Conservation (phyloP, 169 alveolate genomes). For the Cryptosporidium baileyi region DNA sequence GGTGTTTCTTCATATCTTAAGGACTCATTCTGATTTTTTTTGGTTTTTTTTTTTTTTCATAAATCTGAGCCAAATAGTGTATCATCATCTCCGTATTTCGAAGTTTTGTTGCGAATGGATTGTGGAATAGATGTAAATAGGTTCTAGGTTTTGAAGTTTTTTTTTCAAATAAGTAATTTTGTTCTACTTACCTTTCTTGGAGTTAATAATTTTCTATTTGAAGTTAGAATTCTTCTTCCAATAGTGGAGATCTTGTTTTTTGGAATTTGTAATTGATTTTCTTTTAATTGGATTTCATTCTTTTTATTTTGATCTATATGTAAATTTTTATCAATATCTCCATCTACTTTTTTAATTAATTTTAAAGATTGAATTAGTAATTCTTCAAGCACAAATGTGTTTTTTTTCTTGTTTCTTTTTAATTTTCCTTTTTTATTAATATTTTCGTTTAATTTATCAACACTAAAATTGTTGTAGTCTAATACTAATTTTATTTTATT, state of each 20-base stretch:
- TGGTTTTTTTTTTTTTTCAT: neutral
- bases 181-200: conserved; percentile 66
- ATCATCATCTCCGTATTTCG: conserved; percentile 52
- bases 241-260: neutral
- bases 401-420: neutral
- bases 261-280: neutral
- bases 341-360: conserved; percentile 29
- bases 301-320: neutral
- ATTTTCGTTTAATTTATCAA: neutral
- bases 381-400: neutral
- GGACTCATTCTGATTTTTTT: neutral
- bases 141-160: neutral
- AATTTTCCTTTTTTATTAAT: conserved; percentile 21
- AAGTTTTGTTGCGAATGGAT: conserved; percentile 22
- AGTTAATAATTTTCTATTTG: conserved; percentile 39
- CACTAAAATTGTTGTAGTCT: neutral
- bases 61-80: conserved; percentile 59
- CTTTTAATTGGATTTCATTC: neutral
- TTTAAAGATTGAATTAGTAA: conserved; percentile 21
- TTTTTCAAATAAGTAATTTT: neutral
- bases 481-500: neutral
- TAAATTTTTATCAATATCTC: neutral
- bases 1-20: conserved; percentile 85
- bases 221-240: conserved; percentile 25
- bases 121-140: conserved; percentile 41